Base-by-base conservation (phyloP, 1,139 yeast genomes). In the Yamadazyma conglobata region DNA sequence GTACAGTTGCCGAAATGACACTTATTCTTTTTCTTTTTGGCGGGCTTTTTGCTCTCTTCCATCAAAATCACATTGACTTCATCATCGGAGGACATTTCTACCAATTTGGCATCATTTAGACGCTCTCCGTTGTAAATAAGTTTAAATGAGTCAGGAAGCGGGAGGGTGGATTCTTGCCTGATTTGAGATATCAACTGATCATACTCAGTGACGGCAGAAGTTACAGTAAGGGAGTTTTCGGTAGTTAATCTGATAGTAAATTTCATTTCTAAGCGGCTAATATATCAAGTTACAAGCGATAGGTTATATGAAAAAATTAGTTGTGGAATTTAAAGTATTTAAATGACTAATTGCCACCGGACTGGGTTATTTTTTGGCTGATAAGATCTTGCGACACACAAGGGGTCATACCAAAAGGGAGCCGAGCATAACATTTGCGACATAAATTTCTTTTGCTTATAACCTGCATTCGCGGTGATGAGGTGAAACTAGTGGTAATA, bases 1-100 rank as follows among this genome's bases (percentile, higher is more conserved):
- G 70, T 64, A 57, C 96, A 87, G 25, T 64, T 55, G 28, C 60
- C 61, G 56, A 77, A 77, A 15, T 79, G 64, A 56, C 95, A 86
- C 36, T 21, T 27, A 17, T 72, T 68, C 54, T 71, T 71, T 58
- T 79, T 77, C 59, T 77, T 69, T 50, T 65, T 56, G 47, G 67
- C 44, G 60, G 58, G 58, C 16, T 28, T 33, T 52, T 72, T 73
- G 31, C 53, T 45, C 25, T 17, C 34, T 32, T 58, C 61, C 64
- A 75, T 73, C 34, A 74, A 53, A 34, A 73, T 70, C 11, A 73
- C 62, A 9, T 66, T 59, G 27, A 63, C 47, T 14, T 48, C 47
- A 12, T 39, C 43, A 8, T 32, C 31, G 4, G 22, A 21, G 5
- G 17, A 16, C 19, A 36, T 22, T 11, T 22, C 17, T 7, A 9